Conservation (phyloP, 768 basidiomycete species). For the Xerocomellus chrysenteron region DNA sequence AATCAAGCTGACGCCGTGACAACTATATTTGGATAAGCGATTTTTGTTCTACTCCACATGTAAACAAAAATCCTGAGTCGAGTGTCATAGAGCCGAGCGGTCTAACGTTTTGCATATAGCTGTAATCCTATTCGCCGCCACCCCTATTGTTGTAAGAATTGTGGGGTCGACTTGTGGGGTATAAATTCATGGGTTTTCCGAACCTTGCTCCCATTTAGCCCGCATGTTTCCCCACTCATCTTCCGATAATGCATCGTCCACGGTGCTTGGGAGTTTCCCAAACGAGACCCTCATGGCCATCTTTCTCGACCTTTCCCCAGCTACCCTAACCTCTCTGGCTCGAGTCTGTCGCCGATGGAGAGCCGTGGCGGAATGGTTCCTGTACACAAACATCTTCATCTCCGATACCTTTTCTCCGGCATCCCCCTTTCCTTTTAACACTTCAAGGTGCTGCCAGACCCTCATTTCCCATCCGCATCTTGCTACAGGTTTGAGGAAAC, state of each 20-base stretch:
- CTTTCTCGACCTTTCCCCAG: neutral
- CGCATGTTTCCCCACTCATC: neutral
- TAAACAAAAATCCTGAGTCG: too few relatives aligned
- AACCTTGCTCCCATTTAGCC: too few relatives aligned
- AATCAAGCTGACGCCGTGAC: too few relatives aligned
- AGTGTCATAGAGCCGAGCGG: too few relatives aligned
- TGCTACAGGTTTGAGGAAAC: conserved; percentile 41
- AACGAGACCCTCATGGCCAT: neutral
- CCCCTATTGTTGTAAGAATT: neutral
- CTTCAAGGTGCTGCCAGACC: conserved; percentile 45
- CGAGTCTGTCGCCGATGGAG: neutral
- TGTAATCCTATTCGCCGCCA: conserved; percentile 13
- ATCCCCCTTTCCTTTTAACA: conserved; percentile 24
- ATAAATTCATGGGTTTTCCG: too few relatives aligned
- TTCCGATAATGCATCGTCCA: too few relatives aligned
- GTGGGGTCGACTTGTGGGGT: too few relatives aligned
- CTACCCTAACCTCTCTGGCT: neutral
- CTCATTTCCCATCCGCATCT: conserved; percentile 37
- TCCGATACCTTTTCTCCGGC: neutral
- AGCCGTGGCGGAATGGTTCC: neutral
- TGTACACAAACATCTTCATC: neutral
- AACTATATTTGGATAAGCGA: too few relatives aligned
- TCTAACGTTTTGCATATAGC: too few relatives aligned
- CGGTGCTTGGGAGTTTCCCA: neutral
- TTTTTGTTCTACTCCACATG: too few relatives aligned